A percentile compares a stretch with the other conserved stretches of the same genome.
These are phyloP conservation scores for Pycnococcus provasolii DNA, from an alignment of 139 green algal genomes.

Conservation along the genomic window DNA sequence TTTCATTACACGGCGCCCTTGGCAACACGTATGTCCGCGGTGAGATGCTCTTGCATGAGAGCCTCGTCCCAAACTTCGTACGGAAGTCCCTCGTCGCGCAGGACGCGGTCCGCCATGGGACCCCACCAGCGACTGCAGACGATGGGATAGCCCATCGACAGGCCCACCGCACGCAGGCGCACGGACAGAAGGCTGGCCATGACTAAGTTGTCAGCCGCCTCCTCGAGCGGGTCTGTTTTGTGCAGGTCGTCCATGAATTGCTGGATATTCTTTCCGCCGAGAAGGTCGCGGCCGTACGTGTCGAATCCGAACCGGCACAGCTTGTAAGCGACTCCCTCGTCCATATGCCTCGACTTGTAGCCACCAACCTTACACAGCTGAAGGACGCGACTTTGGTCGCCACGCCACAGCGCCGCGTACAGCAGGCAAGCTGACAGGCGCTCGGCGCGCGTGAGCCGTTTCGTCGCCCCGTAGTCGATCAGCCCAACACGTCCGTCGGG, in stretches of 20 bases:
- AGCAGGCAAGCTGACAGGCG: conserved; percentile 1
- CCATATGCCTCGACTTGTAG: conserved; percentile 6
- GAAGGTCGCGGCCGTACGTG: background rate
- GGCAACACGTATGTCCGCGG: no score
- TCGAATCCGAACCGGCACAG: background rate
- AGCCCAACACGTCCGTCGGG: conserved; percentile 30
- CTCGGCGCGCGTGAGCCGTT: conserved; percentile 3
- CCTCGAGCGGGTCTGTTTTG: background rate
- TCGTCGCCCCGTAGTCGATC: conserved; percentile 34
- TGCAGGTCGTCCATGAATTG: background rate
- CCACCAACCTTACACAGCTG: background rate
- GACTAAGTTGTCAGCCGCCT: conserved; percentile 2
- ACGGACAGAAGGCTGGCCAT: background rate
- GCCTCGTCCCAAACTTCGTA: background rate
- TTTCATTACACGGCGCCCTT: no score
- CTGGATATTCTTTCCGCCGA: conserved; percentile 5
- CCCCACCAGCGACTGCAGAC: background rate
- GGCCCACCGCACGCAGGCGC: background rate
- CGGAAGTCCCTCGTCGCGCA: background rate
- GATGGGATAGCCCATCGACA: background rate
- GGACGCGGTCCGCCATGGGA: background rate
- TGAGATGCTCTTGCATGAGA: background rate
- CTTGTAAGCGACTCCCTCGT: conserved; percentile 14
- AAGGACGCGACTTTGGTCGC: background rate
- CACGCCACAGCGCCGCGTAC: background rate